A percentile compares a stretch with the other conserved stretches of the same genome.
phyloP scores from a whole-genome alignment of 1,284 basidiomycete genomes.

The Ceratobasidium sp. region DNA sequence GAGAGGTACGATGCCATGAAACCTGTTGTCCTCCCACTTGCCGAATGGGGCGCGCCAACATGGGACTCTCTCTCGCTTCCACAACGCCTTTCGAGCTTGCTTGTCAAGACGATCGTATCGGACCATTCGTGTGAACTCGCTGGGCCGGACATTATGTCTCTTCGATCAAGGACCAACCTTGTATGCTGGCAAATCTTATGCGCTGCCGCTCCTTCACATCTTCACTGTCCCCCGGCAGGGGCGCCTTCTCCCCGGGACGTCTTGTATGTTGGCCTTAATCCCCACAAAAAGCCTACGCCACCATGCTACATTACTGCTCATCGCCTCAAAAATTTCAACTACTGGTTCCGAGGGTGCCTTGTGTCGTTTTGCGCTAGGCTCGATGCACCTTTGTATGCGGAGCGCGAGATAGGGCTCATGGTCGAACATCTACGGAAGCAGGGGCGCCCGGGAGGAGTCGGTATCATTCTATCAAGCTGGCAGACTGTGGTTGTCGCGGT shows the following conservation, averaged over 20 bases:
- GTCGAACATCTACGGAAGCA: neutral
- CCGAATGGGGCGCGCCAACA: slow-evolving; percentile 16
- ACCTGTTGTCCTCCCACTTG: neutral
- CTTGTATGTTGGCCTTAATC: too few species aligned
- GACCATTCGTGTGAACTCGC: neutral
- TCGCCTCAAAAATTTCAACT: neutral
- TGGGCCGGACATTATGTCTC: neutral
- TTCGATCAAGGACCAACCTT: neutral
- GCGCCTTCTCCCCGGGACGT: too few species aligned
- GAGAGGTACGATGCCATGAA: neutral
- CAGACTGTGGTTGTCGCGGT: slow-evolving; percentile 9
- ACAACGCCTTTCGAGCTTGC: slow-evolving; percentile 1
- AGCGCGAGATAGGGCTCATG: neutral
- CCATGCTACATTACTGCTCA: neutral
- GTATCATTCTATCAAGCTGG: slow-evolving; percentile 6
- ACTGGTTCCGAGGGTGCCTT: slow-evolving; percentile 15
- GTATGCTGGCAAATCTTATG: neutral
- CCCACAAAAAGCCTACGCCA: too few species aligned
- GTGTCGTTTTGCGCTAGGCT: neutral
- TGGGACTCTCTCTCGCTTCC: neutral
- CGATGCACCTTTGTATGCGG: neutral
- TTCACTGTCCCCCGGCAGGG: neutral
- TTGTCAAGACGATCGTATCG: slow-evolving; percentile 4
- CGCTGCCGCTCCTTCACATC: slow-evolving; percentile 7
- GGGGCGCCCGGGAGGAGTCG: slow-evolving; percentile 6